These are phyloP conservation scores for Pestalotiopsis sp. DNA, from an alignment of 2,329 filamentous ascomycete species.

Conservation along the genomic window DNA sequence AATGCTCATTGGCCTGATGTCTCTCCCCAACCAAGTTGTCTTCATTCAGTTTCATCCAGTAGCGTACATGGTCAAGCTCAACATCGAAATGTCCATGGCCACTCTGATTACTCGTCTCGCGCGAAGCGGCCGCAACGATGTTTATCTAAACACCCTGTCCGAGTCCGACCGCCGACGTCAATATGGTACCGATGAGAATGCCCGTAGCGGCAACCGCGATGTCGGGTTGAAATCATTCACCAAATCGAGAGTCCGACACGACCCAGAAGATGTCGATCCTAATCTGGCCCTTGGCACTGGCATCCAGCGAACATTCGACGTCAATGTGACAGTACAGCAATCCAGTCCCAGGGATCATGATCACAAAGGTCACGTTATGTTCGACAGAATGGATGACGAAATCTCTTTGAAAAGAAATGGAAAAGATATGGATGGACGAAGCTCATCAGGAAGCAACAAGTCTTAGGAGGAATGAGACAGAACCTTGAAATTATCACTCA, in stretches of 20 bases:
- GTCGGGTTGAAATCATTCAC: constrained; percentile 25
- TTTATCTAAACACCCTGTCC: constrained; percentile 7
- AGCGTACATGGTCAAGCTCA: constrained; percentile 45
- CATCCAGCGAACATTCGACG: constrained; percentile 12
- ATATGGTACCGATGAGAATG: constrained; percentile 2
- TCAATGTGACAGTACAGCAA: constrained; percentile 18
- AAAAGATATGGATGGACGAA: constrained; percentile 8
- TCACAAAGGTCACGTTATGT: constrained; percentile 17
- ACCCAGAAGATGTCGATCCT: constrained; percentile 37
- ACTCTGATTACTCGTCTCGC: constrained; percentile 39
- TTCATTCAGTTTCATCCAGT: constrained; percentile 46
- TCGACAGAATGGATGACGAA: constrained; percentile 48
- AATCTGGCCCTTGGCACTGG: constrained; percentile 22
- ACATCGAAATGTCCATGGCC: constrained; percentile 54
- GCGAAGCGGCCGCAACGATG: not conserved
- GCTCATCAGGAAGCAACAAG: constrained; percentile 7
- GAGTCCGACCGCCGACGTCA: constrained; percentile 6
- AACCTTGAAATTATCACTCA: not conserved
- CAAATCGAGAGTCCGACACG: constrained; percentile 48
- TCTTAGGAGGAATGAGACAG: not conserved
- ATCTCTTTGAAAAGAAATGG: not conserved
- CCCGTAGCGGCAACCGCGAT: constrained; percentile 5
- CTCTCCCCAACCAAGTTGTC: constrained; percentile 43
- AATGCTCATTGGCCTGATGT: constrained; percentile 44
- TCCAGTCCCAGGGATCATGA: constrained; percentile 22